phyloP scores from a whole-genome alignment of 2,329 filamentous ascomycete species.

The Paecilomyces variotii region DNA sequence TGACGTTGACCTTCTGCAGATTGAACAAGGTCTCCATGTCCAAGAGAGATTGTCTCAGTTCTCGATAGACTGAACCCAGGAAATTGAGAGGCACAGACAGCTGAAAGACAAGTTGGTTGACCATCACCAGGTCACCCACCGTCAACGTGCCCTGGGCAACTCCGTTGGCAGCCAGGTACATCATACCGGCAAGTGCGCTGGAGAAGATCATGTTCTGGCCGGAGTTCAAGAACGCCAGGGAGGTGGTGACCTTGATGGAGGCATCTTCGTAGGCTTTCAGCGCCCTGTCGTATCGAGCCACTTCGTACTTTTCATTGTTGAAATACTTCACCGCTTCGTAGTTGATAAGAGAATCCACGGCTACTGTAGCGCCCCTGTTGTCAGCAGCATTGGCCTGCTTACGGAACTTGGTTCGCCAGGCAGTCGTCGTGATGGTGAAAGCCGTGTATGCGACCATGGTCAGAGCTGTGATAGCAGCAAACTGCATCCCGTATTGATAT shows the following conservation, averaged over 20 bases:
- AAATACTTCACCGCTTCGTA: constrained; percentile 99
- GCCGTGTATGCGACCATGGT: constrained; percentile 93
- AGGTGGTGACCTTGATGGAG: constrained; percentile 95
- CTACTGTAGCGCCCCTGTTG: constrained; percentile 89
- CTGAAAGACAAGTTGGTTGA: constrained; percentile 98
- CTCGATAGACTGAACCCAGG: constrained; percentile 92
- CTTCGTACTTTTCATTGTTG: constrained; percentile 96
- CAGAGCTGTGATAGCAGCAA: constrained; percentile 78
- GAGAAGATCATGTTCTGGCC: constrained; percentile 98
- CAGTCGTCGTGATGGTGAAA: constrained; percentile 95
- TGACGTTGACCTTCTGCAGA: constrained; percentile 90
- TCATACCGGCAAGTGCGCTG: constrained; percentile 87
- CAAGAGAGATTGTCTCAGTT: constrained; percentile 84
- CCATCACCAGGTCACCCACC: constrained; percentile 94
- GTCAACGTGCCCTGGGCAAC: constrained; percentile 75
- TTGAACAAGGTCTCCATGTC: constrained; percentile 99
- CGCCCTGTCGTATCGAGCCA: constrained; percentile 80
- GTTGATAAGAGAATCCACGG: constrained; percentile 94
- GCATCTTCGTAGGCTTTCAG: constrained; percentile 81
- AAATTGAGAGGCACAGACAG: constrained; percentile 96
- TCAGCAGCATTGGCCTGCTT: constrained; percentile 93
- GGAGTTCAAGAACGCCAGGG: constrained; percentile 82
- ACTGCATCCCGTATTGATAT: constrained; percentile 87
- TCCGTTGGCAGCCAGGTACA: constrained; percentile 90
- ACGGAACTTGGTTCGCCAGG: constrained; percentile 94